These are phyloP conservation scores for Penicillium sclerotiorum DNA, from an alignment of 2,329 filamentous ascomycete genomes.

Conservation along the genomic window DNA sequence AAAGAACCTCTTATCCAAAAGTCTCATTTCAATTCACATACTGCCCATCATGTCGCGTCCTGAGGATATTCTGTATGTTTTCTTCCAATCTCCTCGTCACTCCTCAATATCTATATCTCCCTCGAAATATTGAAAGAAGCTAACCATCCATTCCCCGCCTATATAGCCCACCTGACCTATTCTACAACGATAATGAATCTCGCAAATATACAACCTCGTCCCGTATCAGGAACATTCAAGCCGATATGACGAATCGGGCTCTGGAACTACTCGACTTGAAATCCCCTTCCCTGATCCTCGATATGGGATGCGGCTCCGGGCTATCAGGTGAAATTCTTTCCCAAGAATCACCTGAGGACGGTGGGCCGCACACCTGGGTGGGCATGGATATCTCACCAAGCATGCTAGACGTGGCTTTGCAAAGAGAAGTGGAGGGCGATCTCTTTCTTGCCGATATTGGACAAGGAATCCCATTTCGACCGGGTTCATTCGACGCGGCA, in stretches of 20 bases:
- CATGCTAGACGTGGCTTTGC: conserved; percentile 96
- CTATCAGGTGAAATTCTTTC: conserved; percentile 93
- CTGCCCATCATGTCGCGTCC: conserved; percentile 82
- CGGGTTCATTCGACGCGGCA: conserved; percentile 90
- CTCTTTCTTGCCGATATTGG: conserved; percentile 93
- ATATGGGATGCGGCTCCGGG: conserved; percentile 94
- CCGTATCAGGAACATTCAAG: conserved; percentile 93
- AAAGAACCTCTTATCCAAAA: background rate
- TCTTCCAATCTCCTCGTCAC: background rate
- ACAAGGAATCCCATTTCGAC: conserved; percentile 90
- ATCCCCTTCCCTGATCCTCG: conserved; percentile 83
- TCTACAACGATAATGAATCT: conserved; percentile 94
- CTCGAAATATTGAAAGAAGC: background rate
- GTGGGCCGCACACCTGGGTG: conserved; percentile 91
- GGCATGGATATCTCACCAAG: conserved; percentile 92
- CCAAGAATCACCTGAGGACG: conserved; percentile 66
- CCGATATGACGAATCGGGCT: conserved; percentile 89
- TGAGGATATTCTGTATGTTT: conserved; percentile 82
- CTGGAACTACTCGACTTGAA: conserved; percentile 85
- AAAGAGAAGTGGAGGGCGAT: conserved; percentile 90
- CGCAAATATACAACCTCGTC: conserved; percentile 97
- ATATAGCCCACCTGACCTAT: conserved; percentile 84
- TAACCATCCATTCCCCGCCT: background rate
- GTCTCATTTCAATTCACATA: background rate
- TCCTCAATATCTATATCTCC: background rate